Conservation (phyloP, 345 rosid genomes). For the Pistacia integerrima region DNA sequence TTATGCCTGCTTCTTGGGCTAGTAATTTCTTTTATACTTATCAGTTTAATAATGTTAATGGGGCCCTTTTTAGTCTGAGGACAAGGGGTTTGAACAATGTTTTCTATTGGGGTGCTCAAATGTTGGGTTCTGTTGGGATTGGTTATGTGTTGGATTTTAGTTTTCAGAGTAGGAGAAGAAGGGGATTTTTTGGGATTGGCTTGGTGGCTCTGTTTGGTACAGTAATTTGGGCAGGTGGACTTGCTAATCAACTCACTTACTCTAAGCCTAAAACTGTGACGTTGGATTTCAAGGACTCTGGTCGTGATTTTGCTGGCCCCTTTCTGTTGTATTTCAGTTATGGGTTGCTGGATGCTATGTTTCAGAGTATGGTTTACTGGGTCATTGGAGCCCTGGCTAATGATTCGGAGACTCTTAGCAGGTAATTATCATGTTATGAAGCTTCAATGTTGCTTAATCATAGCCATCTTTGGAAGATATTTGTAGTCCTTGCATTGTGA, state of each 20-base stretch:
- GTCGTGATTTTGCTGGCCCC: conserved; percentile 62
- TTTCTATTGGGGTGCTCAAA: conserved; percentile 95
- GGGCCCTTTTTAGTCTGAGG: conserved; percentile 59
- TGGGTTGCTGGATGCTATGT: conserved; percentile 89
- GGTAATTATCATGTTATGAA: conserved; percentile 22
- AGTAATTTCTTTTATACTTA: conserved; percentile 87
- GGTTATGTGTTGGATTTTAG: conserved; percentile 82
- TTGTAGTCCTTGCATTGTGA: no score
- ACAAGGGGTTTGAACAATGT: conserved; percentile 88
- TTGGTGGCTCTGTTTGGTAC: conserved; percentile 63
- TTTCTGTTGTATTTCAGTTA: conserved; percentile 75
- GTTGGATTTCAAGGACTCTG: conserved; percentile 78
- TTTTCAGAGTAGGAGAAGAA: conserved; percentile 59
- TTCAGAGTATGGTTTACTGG: conserved; percentile 92
- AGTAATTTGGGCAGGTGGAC: conserved; percentile 82
- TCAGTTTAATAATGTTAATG: conserved; percentile 83
- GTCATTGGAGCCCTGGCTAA: conserved; percentile 87
- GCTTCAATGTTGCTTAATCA: no score
- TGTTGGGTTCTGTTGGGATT: conserved; percentile 72
- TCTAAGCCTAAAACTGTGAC: conserved; percentile 27
- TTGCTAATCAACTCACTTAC: conserved; percentile 66
- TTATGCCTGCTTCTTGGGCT: conserved; percentile 86
- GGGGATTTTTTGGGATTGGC: conserved; percentile 74
- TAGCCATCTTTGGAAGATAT: no score
- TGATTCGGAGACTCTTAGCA: conserved; percentile 86